Percentiles rank a stretch among this genome's conserved stretches.
Conservation (phyloP, 2,329 filamentous ascomycete species). For the Acrocalymma vagum region DNA sequence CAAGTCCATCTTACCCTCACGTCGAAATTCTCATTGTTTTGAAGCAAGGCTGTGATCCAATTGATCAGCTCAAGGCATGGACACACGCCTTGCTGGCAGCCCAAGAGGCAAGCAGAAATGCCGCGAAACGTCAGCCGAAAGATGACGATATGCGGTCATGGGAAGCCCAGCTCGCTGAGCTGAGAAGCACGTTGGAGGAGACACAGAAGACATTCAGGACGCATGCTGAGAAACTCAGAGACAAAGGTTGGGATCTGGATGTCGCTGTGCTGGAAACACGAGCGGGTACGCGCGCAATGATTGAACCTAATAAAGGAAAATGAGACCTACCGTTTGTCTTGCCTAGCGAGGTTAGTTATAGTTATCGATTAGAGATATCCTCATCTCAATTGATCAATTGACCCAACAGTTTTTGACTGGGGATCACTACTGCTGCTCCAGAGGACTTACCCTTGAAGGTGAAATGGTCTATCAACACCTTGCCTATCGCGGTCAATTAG, state of each 20-base stretch:
- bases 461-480: too few species aligned
- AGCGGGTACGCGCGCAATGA: constrained; percentile 53
- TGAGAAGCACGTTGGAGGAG: constrained; percentile 49
- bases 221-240: constrained; percentile 52
- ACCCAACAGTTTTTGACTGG: too few species aligned
- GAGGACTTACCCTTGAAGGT: too few species aligned
- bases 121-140: constrained; percentile 17
- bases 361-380: too few species aligned
- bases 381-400: too few species aligned
- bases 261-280: constrained; percentile 72
- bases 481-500: too few species aligned
- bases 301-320: constrained; percentile 16
- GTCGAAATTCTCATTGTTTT: constrained; percentile 66
- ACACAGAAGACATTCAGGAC: constrained; percentile 54
- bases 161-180: constrained; percentile 54
- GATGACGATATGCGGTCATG: constrained; percentile 17
- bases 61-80: constrained; percentile 68
- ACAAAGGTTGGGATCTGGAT: constrained; percentile 72
- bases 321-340: constrained; percentile 5
- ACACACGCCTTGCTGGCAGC: constrained; percentile 65
- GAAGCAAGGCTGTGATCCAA: constrained; percentile 63
- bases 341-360: constrained; percentile 4
- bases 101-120: constrained; percentile 20
- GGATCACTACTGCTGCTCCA: too few species aligned
- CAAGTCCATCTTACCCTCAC: constrained; percentile 46